A percentile compares a stretch with the other conserved stretches of the same genome.
Evolutionary conservation across 768 basidiomycete species (phyloP).

Genomic region (Russula olivacea): DNA sequence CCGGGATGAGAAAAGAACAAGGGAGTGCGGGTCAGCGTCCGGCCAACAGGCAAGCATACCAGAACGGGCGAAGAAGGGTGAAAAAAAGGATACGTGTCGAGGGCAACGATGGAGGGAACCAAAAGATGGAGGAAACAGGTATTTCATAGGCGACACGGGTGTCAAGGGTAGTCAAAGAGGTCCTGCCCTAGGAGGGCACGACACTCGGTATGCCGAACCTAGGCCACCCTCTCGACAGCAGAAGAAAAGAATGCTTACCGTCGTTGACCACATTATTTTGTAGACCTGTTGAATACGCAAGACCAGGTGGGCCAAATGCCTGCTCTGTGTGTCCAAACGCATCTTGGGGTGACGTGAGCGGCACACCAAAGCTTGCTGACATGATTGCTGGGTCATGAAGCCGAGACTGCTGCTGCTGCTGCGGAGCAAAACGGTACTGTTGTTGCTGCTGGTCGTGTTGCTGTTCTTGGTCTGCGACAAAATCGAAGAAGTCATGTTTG

Average conservation of each 20-base stretch:
- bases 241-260: slow-evolving; percentile 16
- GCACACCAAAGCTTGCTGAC: slow-evolving; percentile 17
- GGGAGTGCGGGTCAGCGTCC: slow-evolving; percentile 24
- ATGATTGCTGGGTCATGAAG: slow-evolving; percentile 21
- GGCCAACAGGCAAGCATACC: slow-evolving; percentile 18
- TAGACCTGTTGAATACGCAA: slow-evolving; percentile 40
- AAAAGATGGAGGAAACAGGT: background rate
- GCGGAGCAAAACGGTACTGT: slow-evolving; percentile 30
- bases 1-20: slow-evolving; percentile 28
- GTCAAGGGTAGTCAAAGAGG: slow-evolving; percentile 1
- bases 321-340: slow-evolving; percentile 13
- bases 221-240: slow-evolving; percentile 1
- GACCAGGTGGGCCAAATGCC: slow-evolving; percentile 52
- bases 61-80: slow-evolving; percentile 13
- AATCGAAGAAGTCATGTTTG: slow-evolving; percentile 26
- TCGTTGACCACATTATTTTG: slow-evolving; percentile 27
- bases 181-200: slow-evolving; percentile 15
- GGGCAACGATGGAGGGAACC: background rate
- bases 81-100: background rate
- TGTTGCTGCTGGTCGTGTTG: slow-evolving; percentile 31
- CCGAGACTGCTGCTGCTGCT: slow-evolving; percentile 16
- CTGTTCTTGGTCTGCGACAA: slow-evolving; percentile 32
- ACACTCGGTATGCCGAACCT: slow-evolving; percentile 17
- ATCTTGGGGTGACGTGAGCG: slow-evolving; percentile 8
- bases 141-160: slow-evolving; percentile 5